Conservation (phyloP, 2,329 filamentous ascomycete genomes). For the Diaporthe sp. region DNA sequence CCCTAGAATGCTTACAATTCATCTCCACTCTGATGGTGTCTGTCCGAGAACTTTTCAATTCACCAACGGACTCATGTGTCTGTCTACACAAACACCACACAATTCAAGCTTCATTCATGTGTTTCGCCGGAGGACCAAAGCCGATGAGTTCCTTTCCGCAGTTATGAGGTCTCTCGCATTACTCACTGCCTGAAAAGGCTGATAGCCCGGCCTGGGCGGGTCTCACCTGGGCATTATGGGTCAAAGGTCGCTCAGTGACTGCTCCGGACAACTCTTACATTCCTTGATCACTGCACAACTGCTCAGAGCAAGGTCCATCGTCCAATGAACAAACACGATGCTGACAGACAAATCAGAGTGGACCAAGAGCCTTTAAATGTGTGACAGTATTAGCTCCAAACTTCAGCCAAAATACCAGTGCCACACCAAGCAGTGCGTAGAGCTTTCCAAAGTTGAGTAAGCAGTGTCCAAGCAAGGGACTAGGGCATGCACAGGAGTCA, state of each 20-base stretch:
- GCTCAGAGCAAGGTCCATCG: no score
- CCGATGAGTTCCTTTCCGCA: not conserved
- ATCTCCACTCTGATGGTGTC: not conserved
- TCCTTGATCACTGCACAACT: not conserved
- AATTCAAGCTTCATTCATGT: no score
- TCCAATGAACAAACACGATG: not conserved
- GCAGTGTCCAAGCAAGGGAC: not conserved
- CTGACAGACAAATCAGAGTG: not conserved
- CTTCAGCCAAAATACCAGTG: not conserved
- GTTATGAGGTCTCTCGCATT: not conserved
- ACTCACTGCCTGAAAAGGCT: not conserved
- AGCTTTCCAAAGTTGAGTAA: accelerated
- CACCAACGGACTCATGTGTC: no score
- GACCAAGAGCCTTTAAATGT: not conserved
- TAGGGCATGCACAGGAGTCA: not conserved
- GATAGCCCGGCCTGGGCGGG: not conserved
- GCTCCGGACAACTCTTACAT: not conserved
- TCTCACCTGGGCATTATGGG: not conserved
- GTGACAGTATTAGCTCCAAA: not conserved
- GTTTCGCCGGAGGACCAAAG: not conserved
- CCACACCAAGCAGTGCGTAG: not conserved
- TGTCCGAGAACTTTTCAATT: not conserved
- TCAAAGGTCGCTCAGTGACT: not conserved
- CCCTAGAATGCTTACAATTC: not conserved
- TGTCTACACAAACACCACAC: not conserved